These are phyloP conservation scores for Penicillium polonicum DNA, from an alignment of 2,329 filamentous ascomycete genomes.

Conservation along the genomic window DNA sequence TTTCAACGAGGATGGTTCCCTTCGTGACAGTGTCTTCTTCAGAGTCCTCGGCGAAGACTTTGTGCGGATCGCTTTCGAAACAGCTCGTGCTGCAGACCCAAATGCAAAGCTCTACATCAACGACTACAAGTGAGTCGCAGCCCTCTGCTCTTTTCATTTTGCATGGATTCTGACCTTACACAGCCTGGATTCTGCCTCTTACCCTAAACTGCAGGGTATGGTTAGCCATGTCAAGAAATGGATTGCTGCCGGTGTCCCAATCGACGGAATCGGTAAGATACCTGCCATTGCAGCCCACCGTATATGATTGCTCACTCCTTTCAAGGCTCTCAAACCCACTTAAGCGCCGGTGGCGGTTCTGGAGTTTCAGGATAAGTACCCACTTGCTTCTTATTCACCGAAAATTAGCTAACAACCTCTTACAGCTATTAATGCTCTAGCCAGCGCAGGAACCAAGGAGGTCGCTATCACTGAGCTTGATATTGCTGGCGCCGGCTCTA, in stretches of 20 bases:
- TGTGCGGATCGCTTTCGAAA: constrained; percentile 67
- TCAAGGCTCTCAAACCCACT: constrained; percentile 55
- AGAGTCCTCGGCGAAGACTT: constrained; percentile 68
- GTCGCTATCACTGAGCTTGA: constrained; percentile 68
- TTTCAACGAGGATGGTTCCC: constrained; percentile 54
- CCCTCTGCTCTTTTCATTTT: not conserved
- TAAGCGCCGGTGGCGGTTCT: constrained; percentile 15
- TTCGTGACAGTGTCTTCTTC: constrained; percentile 64
- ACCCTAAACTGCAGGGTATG: constrained; percentile 59
- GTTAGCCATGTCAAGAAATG: constrained; percentile 62
- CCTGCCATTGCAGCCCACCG: constrained; percentile 14
- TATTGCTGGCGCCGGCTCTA: constrained; percentile 56
- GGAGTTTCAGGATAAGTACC: constrained; percentile 1
- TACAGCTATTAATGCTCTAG: constrained; percentile 55
- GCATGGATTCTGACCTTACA: constrained; percentile 32
- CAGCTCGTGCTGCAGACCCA: constrained; percentile 66
- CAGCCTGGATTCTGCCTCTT: constrained; percentile 62
- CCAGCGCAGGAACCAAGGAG: constrained; percentile 52
- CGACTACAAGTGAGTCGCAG: constrained; percentile 53
- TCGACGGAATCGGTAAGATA: constrained; percentile 58
- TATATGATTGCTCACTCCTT: constrained; percentile 10
- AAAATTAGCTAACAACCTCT: constrained; percentile 23
- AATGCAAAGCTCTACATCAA: constrained; percentile 72
- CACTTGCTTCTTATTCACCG: not conserved
- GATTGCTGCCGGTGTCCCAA: constrained; percentile 61